These are phyloP conservation scores for Naganishia vaughanmartiniae DNA, from an alignment of 768 basidiomycete genomes.

Conservation along the genomic window DNA sequence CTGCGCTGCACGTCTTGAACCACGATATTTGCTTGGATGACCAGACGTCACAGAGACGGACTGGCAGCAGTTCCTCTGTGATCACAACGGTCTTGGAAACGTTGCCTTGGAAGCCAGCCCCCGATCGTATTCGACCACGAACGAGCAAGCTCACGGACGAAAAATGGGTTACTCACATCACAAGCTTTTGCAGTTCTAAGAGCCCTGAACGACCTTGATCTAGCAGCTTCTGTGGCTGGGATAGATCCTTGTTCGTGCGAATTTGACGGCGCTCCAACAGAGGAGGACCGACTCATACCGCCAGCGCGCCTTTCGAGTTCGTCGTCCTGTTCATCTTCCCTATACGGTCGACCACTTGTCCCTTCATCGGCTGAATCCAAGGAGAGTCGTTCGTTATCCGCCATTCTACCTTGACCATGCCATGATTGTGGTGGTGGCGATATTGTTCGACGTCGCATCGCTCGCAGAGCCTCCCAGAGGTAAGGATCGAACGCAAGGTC, in stretches of 20 bases:
- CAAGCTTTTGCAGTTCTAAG: constrained; percentile 29
- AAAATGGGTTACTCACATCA: constrained; percentile 27
- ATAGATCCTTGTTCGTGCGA: background rate
- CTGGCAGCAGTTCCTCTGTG: background rate
- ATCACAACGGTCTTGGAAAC: too few relatives aligned
- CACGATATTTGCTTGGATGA: background rate
- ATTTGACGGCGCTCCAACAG: background rate
- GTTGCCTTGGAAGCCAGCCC: too few relatives aligned
- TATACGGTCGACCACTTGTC: background rate
- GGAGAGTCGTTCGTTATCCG: background rate
- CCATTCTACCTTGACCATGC: background rate
- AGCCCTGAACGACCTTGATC: constrained; percentile 14
- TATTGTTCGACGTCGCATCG: background rate
- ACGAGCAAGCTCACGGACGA: background rate
- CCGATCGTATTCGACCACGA: background rate
- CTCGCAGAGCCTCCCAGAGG: background rate
- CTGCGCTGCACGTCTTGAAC: background rate
- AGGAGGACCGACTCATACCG: constrained; percentile 1
- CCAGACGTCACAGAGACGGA: background rate
- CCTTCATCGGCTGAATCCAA: background rate
- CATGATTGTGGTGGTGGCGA: background rate
- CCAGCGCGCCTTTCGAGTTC: background rate
- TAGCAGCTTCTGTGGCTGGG: constrained; percentile 20
- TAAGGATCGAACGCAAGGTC: background rate
- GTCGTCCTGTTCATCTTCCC: background rate